Percentiles rank a stretch among this genome's conserved stretches.
Conservation (phyloP, 441 rosid genomes). For the Arabidopsis hybrid region DNA sequence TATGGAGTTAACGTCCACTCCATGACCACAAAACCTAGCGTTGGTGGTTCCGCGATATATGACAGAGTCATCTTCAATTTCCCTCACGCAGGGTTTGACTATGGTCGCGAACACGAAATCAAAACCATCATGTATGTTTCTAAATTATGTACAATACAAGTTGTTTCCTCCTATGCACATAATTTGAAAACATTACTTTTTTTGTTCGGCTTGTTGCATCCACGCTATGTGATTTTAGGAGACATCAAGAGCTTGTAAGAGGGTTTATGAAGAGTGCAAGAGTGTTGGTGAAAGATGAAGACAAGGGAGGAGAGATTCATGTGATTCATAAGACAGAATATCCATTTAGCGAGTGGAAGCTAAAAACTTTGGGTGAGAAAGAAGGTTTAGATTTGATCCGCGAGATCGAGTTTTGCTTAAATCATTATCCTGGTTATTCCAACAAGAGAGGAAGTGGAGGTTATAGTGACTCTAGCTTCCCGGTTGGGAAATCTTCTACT, state of each 20-base stretch:
- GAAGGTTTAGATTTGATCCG: slow-evolving; percentile 12
- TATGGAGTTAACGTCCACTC: slow-evolving; percentile 50
- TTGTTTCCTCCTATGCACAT: neutral
- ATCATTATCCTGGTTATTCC: slow-evolving; percentile 49
- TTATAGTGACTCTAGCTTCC: slow-evolving; percentile 41
- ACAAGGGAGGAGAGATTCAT: slow-evolving; percentile 48
- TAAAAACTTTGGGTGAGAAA: slow-evolving; percentile 26
- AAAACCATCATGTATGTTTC: slow-evolving; percentile 5
- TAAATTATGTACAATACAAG: neutral
- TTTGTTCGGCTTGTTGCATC: neutral
- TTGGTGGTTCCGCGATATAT: slow-evolving; percentile 19
- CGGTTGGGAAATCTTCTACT: slow-evolving; percentile 45
- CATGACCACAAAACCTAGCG: slow-evolving; percentile 32
- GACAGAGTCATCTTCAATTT: slow-evolving; percentile 58
- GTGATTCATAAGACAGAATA: slow-evolving; percentile 45
- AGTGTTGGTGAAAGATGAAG: slow-evolving; percentile 38
- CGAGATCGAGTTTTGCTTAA: neutral
- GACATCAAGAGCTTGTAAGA: slow-evolving; percentile 45
- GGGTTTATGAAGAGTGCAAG: slow-evolving; percentile 49
- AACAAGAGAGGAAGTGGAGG: slow-evolving; percentile 52
- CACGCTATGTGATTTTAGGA: slow-evolving; percentile 28
- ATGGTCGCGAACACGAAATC: slow-evolving; percentile 1
- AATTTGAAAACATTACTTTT: neutral
- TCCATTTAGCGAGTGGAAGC: slow-evolving; percentile 47
- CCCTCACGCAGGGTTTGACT: slow-evolving; percentile 45